Evolutionary conservation across 1,284 basidiomycete genomes (phyloP).

Genomic region (Athelia psychrophila): DNA sequence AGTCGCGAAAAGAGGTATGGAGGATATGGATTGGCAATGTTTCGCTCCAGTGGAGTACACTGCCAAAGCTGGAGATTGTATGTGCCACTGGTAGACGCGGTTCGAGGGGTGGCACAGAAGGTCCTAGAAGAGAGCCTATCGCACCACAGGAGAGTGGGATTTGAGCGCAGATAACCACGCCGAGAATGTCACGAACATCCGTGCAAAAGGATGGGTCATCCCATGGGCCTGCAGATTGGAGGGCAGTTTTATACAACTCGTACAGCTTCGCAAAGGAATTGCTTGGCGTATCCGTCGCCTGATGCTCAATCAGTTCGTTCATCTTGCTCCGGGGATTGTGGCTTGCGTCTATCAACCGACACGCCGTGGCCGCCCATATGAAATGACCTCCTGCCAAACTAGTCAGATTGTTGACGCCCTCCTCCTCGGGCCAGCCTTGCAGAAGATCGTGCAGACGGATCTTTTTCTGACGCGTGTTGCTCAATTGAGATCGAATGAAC

Average conservation of each 20-base stretch:
- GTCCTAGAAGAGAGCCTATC: background rate
- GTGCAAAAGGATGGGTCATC: background rate
- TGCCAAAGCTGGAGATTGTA: background rate
- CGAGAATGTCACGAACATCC: background rate
- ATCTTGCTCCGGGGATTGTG: background rate
- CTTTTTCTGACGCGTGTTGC: background rate
- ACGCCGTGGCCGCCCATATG: background rate
- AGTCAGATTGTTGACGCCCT: background rate
- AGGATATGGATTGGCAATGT: background rate
- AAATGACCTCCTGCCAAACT: background rate
- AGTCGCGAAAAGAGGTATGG: background rate
- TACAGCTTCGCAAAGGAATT: background rate
- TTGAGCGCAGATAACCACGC: background rate
- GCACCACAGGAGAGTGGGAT: background rate
- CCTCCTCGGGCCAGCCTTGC: background rate
- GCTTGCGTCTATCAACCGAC: background rate
- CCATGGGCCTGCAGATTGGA: background rate
- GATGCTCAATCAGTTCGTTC: background rate
- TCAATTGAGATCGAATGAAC: background rate
- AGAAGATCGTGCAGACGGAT: background rate
- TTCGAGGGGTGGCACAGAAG: background rate
- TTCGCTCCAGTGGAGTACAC: background rate
- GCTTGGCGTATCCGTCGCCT: background rate
- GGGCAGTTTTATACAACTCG: background rate
- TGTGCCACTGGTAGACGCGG: too few relatives aligned